Evolutionary conservation across 305 asterid species (phyloP), one percentile per base, ranked within the genome.

Genomic region (Stenogyne calaminthoides): DNA sequence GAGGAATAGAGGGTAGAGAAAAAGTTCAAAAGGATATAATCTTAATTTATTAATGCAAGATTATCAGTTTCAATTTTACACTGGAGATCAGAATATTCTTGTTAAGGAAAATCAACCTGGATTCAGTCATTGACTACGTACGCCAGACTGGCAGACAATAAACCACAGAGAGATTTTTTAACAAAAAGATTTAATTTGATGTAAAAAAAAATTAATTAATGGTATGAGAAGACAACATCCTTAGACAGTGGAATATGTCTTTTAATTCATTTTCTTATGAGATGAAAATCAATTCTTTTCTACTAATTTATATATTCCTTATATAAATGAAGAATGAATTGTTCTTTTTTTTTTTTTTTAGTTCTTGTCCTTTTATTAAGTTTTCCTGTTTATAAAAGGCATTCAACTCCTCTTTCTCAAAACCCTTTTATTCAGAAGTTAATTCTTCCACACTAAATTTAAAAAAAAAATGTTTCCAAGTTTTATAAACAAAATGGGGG

Each of bases 401-500:
- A 47, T 59, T 70, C 20, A 54, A 56, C 52, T 20, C 68, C 16
- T 36, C 61, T 54, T 67, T 39, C 36, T 71, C 73, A 55, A 75
- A 72, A 63, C 27, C 82, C 80, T 78, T 74, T 79, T 60, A 74
- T 39, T 80, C 58, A 54, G 9, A 59, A 46, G 12, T 68, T 18
- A 51, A 11, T 47, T 72, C 67, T 47, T 9, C 59, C 46, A 61
- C 34, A 7, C 64, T 44, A 34, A 37, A 58, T 58, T 75, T 71
- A n/a, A 72, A 79, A 52, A 42, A 72, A 59, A 46, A 14, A 9
- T 27, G 22, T 27, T 72, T 54, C 36, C n/a, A 1, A 47, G 0
- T 51, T 56, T n/a, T 51, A 72, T n/a, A n/a, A n/a, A n/a, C n/a
- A 16, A n/a, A 70, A 89, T 89, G 91, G 88, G 80, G 16, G 98